These are phyloP conservation scores for Penicillium sp. DNA, from an alignment of 2,329 filamentous ascomycete species.

Conservation along the genomic window DNA sequence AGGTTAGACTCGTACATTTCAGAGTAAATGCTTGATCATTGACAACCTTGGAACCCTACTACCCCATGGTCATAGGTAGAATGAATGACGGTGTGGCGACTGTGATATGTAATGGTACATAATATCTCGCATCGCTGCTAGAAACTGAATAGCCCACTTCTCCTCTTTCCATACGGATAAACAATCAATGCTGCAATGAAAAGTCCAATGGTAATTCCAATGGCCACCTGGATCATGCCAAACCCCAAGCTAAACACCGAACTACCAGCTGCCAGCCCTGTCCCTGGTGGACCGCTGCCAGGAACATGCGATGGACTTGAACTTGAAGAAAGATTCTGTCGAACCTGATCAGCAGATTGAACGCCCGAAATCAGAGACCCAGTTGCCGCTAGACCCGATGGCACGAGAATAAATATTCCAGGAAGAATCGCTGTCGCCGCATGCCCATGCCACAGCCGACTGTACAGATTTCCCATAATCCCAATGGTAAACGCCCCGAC, in stretches of 20 bases:
- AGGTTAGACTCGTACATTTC: too few relatives aligned
- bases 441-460: constrained; percentile 71
- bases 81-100: too few relatives aligned
- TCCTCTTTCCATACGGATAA: constrained; percentile 46
- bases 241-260: constrained; percentile 42
- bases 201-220: constrained; percentile 48
- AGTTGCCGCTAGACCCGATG: constrained; percentile 60
- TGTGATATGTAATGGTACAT: too few relatives aligned
- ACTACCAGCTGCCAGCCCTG: constrained; percentile 18
- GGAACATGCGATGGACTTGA: constrained; percentile 14
- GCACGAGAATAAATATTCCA: constrained; percentile 75
- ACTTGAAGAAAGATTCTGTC: constrained; percentile 28
- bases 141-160: constrained; percentile 48
- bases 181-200: constrained; percentile 47
- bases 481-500: constrained; percentile 76
- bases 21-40: too few relatives aligned
- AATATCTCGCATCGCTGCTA: constrained; percentile 2
- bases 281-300: constrained; percentile 17
- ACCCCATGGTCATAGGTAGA: too few relatives aligned
- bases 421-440: constrained; percentile 84
- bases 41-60: too few relatives aligned
- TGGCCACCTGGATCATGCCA: constrained; percentile 48
- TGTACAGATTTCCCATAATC: constrained; percentile 77
- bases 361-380: constrained; percentile 62
- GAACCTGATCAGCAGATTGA: constrained; percentile 59